A percentile compares a stretch with the other conserved stretches of the same genome.
phyloP scores from a whole-genome alignment of 2,329 filamentous ascomycete genomes.

The Aspergillus oerlinghausenensis region DNA sequence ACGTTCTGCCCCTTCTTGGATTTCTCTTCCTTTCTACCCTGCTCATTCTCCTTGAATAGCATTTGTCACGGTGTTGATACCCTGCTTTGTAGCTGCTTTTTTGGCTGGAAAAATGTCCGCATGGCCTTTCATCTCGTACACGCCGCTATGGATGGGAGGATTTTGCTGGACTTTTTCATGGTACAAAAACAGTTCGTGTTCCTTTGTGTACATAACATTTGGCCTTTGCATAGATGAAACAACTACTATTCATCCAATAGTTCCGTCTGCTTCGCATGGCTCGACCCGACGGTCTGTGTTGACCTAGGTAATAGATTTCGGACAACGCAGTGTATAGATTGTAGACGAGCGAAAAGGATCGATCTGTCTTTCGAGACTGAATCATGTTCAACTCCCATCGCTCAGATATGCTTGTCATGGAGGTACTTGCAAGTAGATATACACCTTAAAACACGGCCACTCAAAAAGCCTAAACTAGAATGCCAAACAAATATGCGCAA shows the following conservation, averaged over 20 bases:
- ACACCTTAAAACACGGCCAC: background rate
- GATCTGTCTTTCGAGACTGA: background rate
- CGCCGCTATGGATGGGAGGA: slow-evolving; percentile 2
- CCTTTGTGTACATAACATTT: slow-evolving; percentile 20
- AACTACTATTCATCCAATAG: slow-evolving; percentile 8
- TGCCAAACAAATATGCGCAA: background rate
- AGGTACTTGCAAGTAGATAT: background rate
- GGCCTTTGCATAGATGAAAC: slow-evolving; percentile 30
- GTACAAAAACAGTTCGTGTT: slow-evolving; percentile 4
- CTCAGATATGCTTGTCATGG: background rate
- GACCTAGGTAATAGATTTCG: background rate
- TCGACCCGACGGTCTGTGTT: no score
- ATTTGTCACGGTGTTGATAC: slow-evolving; percentile 43
- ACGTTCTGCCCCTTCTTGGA: slow-evolving; percentile 20
- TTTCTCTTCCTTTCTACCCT: slow-evolving; percentile 7
- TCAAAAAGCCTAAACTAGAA: background rate
- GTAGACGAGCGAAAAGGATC: background rate
- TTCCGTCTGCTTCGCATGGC: background rate
- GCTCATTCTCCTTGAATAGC: slow-evolving; percentile 23
- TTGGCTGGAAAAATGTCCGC: slow-evolving; percentile 1
- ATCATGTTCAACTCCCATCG: background rate
- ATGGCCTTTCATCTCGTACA: slow-evolving; percentile 2
- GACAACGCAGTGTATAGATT: background rate
- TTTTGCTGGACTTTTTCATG: background rate
- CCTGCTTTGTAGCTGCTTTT: slow-evolving; percentile 32